Base-by-base conservation (phyloP, 2,329 filamentous ascomycete genomes). In the Monilinia fructigena region DNA sequence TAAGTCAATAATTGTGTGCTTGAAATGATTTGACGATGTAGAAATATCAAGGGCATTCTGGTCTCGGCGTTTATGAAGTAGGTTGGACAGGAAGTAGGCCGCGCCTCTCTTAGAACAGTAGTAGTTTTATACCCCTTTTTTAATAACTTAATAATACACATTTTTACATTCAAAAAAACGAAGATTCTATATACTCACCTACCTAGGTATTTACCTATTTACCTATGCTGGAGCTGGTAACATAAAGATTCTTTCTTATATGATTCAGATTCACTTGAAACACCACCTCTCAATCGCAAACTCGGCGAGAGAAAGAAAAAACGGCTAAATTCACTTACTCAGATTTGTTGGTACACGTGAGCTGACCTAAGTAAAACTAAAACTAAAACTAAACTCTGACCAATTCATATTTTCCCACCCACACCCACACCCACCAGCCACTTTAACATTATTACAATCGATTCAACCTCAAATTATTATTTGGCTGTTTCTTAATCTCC, bases 21-120 rank as follows among this genome's bases (percentile, higher is more conserved):
- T 40, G 58, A 50, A 66, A 74, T 53, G 71, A 74, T 65, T 56
- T 71, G 52, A 74, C 68, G 72, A 71, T 67, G 66, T 66, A 67
- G 62, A 68, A 31, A 66, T 66, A 60, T 66, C 56, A 65, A 62
- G 52, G 45, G 35, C 48, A 61, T 35, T 54, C 20, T 61, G 26
- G 48, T 28, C 47, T 54, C 20, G 63, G 47, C 47, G 63, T 66
- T 61, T 40, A 54, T 53, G 55, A 35, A 50, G 20, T 35, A 26
- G 23, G 38, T 48, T 52, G 62, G 54, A 65, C 12, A 23, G 28
- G 31, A 60, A 65, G 68, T 20, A 62, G n/a, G 38, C 56, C 48
- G 66, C 5, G 45, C 14, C 62, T 10, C 64, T 69, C 68, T 71
- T 68, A 66, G 65, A 65, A 47, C 59, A 47, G 48, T 59, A 59